A percentile compares a stretch with the other conserved stretches of the same genome.
Conservation (phyloP, 148 eudicot genomes). For the Talinum fruticosum region DNA sequence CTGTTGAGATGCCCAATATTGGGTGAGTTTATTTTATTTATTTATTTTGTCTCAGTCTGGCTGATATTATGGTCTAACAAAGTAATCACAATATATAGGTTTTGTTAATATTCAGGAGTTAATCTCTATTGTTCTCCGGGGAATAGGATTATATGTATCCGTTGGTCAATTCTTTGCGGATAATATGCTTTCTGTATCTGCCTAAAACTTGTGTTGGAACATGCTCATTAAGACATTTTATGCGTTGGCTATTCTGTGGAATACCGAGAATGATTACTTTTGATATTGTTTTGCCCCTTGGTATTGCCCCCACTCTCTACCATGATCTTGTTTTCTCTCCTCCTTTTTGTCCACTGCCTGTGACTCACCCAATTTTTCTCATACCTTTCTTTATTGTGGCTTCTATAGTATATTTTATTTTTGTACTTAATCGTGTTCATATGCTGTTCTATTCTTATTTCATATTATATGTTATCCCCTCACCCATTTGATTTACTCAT, state of each 20-base stretch:
- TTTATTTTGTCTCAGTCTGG: background rate
- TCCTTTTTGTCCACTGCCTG: too few relatives aligned
- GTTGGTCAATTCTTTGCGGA: background rate
- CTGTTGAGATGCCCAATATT: conserved; percentile 33
- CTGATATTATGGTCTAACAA: too few relatives aligned
- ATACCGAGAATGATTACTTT: background rate
- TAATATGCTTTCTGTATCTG: background rate
- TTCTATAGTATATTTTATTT: too few relatives aligned
- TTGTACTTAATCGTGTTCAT: too few relatives aligned
- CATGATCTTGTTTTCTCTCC: background rate
- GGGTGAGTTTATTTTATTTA: conserved; percentile 41
- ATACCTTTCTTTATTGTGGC: too few relatives aligned
- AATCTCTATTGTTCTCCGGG: background rate
- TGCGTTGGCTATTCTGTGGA: background rate
- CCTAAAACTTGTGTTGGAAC: background rate
- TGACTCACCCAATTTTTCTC: too few relatives aligned
- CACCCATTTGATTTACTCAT: background rate
- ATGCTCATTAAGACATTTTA: background rate
- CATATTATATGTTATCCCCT: background rate
- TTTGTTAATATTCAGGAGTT: too few relatives aligned
- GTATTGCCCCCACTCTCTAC: background rate
- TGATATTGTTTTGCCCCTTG: too few relatives aligned
- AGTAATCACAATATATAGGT: too few relatives aligned
- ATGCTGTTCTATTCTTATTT: background rate
- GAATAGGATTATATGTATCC: background rate